These are phyloP conservation scores for Dothideomycetes sp. DNA, from an alignment of 2,329 filamentous ascomycete species.

Conservation along the genomic window DNA sequence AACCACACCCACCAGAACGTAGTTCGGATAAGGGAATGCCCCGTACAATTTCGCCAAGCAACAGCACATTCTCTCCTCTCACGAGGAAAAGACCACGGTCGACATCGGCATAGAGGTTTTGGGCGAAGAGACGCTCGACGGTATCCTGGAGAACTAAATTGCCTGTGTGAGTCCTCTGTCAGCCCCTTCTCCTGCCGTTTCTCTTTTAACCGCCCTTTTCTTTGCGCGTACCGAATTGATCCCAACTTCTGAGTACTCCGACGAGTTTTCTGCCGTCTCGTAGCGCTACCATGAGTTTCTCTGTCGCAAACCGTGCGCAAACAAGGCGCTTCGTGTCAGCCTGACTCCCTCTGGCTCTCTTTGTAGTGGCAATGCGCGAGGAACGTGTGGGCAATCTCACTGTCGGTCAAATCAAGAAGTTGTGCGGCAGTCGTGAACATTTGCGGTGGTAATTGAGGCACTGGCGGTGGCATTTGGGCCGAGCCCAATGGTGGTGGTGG, in stretches of 20 bases:
- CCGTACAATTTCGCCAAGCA: constrained; percentile 77
- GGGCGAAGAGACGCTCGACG: constrained; percentile 73
- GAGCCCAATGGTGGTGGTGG: constrained; percentile 9
- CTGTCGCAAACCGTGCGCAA: constrained; percentile 44
- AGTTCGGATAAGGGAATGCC: not conserved
- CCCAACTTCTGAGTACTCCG: constrained; percentile 88
- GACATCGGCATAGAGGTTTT: constrained; percentile 72
- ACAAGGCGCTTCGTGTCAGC: constrained; percentile 21
- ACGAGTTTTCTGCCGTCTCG: constrained; percentile 91
- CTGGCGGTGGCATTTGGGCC: constrained; percentile 27
- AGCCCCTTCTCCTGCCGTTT: too few species aligned
- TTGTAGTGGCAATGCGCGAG: constrained; percentile 3
- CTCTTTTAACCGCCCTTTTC: too few species aligned
- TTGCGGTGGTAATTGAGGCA: constrained; percentile 71
- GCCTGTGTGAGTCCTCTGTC: constrained; percentile 43
- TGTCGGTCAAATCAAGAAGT: constrained; percentile 91
- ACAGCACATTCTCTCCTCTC: constrained; percentile 89
- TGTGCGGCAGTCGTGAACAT: constrained; percentile 98
- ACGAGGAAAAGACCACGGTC: constrained; percentile 82
- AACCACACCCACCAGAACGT: too few species aligned
- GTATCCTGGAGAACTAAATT: constrained; percentile 94
- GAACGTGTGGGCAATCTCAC: constrained; percentile 57
- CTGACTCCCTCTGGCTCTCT: constrained; percentile 1
- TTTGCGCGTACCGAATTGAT: constrained; percentile 74
- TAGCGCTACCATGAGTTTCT: constrained; percentile 87